Base-by-base conservation (phyloP, 2,329 filamentous ascomycete species). In the Arthrobotrys iridis region DNA sequence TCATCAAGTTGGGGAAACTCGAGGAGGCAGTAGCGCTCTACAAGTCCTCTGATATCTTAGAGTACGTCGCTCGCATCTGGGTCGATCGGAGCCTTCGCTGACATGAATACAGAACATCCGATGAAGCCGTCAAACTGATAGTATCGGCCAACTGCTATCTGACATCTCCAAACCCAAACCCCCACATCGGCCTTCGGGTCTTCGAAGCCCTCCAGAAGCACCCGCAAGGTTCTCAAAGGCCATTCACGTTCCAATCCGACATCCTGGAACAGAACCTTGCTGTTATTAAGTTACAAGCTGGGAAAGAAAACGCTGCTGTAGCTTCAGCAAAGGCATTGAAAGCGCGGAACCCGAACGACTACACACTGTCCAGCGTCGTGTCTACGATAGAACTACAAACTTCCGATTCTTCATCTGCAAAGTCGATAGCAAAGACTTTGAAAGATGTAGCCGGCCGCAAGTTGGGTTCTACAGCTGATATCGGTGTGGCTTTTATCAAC, bases 231-330 rank as follows among this genome's bases (percentile, higher is more conserved):
- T 48, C 86, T 20, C 88, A 91, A 78, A 88, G 87, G 76, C 86
- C 91, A 1, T 95, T 95, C 80, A 83, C 85, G n/a, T 90, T 90
- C 81, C 92, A 95, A 81, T 85, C 83, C 57, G 86, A 84, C 68
- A 85, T 87, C 58, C 80, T 92, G 45, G 83, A 84, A 58, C 86
- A 88, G 73, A 92, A 94, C 82, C 84, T 83, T 77, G 87, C 89
- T 75, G 84, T 88, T 26, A 83, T 91, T 33, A 87, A 89, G 76
- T 83, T 94, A 7, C 85, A 90, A 78, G 86, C 87, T 46, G 86
- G 89, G 76, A 94, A 94, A 80, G 88, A 88, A 70, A 81, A 83
- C 2, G 91, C 91, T 10, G 88, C 72, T 6, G 26, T 70, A 3
- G 50, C 52, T 13, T 50, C 48, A 13, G 64, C 64, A 20, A 40